A percentile compares a stretch with the other conserved stretches of the same genome.
Conservation (phyloP, 257 asterid genomes). For the Solanum ossicruentum region DNA sequence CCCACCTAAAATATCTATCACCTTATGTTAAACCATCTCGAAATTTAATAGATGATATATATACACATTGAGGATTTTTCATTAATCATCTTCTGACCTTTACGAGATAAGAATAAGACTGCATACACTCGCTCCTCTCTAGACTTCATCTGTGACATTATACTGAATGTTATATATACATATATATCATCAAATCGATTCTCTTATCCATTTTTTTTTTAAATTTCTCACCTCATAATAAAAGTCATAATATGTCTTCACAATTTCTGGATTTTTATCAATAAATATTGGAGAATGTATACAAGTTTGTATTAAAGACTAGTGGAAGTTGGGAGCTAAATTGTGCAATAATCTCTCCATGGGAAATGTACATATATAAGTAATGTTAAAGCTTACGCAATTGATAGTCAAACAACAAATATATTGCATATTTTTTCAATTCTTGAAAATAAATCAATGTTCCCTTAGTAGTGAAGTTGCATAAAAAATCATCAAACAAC, state of each 20-base stretch:
- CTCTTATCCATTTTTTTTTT: neutral
- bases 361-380: neutral
- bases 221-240: neutral
- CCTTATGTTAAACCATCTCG: neutral
- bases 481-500: neutral
- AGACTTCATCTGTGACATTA: neutral
- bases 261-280: neutral
- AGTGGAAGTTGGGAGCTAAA: neutral
- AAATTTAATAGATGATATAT: neutral
- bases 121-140: rapidly evolving
- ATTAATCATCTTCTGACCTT: rapidly evolving
- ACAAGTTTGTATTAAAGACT: neutral
- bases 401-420: neutral
- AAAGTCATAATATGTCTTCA: neutral
- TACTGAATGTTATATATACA: too few relatives aligned
- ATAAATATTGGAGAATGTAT: neutral
- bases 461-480: neutral
- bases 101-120: neutral
- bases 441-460: neutral
- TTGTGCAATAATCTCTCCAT: neutral
- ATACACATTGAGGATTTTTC: rapidly evolving
- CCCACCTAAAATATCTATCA: neutral
- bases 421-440: neutral
- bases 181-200: neutral
- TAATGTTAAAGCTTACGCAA: neutral